Evolutionary conservation across 306 rosid species (phyloP).

Genomic region (Phaseolus lunatus): DNA sequence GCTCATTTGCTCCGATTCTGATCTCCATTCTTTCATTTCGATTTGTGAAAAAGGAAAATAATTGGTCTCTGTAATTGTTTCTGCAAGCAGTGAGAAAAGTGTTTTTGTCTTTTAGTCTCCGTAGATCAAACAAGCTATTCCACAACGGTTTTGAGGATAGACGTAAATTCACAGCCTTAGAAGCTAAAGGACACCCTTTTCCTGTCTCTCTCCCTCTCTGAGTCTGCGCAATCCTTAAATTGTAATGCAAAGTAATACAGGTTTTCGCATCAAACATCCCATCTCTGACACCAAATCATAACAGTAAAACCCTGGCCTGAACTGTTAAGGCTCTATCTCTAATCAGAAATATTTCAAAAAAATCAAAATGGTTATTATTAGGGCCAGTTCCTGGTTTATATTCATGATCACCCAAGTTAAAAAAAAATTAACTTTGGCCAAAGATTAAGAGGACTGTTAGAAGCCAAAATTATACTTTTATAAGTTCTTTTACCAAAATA

Average conservation of each 20-base stretch:
- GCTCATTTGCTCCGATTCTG: background rate
- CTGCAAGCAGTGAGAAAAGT: slow-evolving; percentile 25
- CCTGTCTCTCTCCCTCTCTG: slow-evolving; percentile 42
- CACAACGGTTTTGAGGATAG: slow-evolving; percentile 59
- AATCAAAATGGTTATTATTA: slow-evolving; percentile 5
- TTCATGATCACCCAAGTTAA: slow-evolving; percentile 16
- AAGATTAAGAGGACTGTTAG: background rate
- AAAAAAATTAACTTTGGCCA: background rate
- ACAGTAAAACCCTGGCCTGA: slow-evolving; percentile 57
- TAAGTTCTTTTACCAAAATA: background rate
- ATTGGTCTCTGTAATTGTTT: background rate
- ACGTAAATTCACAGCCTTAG: slow-evolving; percentile 44
- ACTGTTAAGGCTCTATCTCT: slow-evolving; percentile 16
- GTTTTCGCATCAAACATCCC: slow-evolving; percentile 61
- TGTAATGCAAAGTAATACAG: slow-evolving; percentile 41
- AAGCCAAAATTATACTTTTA: background rate
- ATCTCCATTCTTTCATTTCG: background rate
- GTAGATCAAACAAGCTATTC: slow-evolving; percentile 44
- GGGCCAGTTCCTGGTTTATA: slow-evolving; percentile 34
- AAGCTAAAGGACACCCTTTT: slow-evolving; percentile 37
- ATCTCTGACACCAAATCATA: slow-evolving; percentile 71
- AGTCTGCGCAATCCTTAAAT: slow-evolving; percentile 38
- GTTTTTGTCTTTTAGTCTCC: slow-evolving; percentile 22
- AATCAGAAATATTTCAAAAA: background rate
- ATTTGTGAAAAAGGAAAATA: slow-evolving; percentile 27